These are phyloP conservation scores for Mesembryanthemum crystallinum DNA, from an alignment of 148 eudicot genomes.

Conservation along the genomic window DNA sequence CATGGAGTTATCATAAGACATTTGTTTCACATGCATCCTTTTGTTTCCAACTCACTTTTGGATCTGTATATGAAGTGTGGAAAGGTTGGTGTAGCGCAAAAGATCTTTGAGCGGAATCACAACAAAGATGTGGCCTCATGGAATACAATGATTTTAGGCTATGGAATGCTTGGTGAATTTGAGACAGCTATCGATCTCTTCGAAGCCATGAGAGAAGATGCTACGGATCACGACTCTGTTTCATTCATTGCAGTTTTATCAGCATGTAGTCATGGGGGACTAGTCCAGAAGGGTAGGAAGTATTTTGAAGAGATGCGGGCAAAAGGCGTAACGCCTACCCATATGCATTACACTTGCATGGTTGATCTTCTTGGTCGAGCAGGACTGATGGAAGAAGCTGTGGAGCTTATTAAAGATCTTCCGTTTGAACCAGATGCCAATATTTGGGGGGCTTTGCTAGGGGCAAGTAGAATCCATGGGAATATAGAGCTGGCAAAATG, in stretches of 20 bases:
- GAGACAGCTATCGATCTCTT: conserved; percentile 50
- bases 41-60: conserved; percentile 58
- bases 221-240: conserved; percentile 47
- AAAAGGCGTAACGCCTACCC: conserved; percentile 34
- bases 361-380: conserved; percentile 81
- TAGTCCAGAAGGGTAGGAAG: conserved; percentile 52
- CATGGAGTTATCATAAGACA: conserved; percentile 52
- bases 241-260: conserved; percentile 70
- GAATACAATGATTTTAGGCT: conserved; percentile 73
- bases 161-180: conserved; percentile 60
- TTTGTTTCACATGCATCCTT: conserved; percentile 42
- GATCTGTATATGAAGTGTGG: conserved; percentile 81
- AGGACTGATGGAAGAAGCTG: conserved; percentile 63
- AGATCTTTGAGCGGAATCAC: conserved; percentile 42
- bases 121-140: conserved; percentile 63
- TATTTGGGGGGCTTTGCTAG: conserved; percentile 72
- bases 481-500: conserved; percentile 57
- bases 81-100: conserved; percentile 46
- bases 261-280: conserved; percentile 75
- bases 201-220: conserved; percentile 54
- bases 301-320: conserved; percentile 59
- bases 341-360: conserved; percentile 73
- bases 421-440: conserved; percentile 54
- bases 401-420: conserved; percentile 42
- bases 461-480: conserved; percentile 65